Conservation (phyloP, 768 basidiomycete species). For the Lanmaoa pseudosensibilis region DNA sequence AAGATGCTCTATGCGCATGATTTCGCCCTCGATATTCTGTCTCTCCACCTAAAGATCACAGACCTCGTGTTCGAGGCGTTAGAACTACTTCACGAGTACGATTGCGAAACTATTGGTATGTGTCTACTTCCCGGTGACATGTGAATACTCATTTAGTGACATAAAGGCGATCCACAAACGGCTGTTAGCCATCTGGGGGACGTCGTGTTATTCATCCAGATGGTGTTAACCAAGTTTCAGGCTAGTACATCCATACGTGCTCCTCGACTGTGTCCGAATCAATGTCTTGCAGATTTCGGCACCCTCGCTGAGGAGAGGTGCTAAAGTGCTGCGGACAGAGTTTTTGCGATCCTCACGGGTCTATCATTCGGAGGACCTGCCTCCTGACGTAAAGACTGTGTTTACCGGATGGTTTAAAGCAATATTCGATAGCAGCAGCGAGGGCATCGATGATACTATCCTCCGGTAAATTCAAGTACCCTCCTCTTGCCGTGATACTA, state of each 20-base stretch:
- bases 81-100: slow-evolving; percentile 65
- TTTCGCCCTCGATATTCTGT: slow-evolving; percentile 62
- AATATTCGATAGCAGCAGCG: slow-evolving; percentile 71
- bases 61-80: slow-evolving; percentile 66
- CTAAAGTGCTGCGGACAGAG: slow-evolving; percentile 47
- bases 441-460: slow-evolving; percentile 83
- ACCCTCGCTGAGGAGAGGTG: slow-evolving; percentile 46
- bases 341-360: slow-evolving; percentile 51
- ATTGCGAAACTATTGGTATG: slow-evolving; percentile 79
- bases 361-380: slow-evolving; percentile 41
- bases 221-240: slow-evolving; percentile 62
- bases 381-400: slow-evolving; percentile 43
- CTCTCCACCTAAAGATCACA: slow-evolving; percentile 63
- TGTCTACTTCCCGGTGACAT: slow-evolving; percentile 11
- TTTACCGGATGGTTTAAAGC: slow-evolving; percentile 72
- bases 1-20: slow-evolving; percentile 61
- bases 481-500: not conserved
- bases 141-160: not conserved
- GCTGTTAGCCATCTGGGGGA: slow-evolving; percentile 77
- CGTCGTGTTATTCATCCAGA: slow-evolving; percentile 74
- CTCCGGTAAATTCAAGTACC: slow-evolving; percentile 46
- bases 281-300: slow-evolving; percentile 46
- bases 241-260: slow-evolving; percentile 35
- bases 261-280: not conserved
- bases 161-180: slow-evolving; percentile 77